Base-by-base conservation (phyloP, 2,329 filamentous ascomycete species). In the Plenodomus biglobosus region DNA sequence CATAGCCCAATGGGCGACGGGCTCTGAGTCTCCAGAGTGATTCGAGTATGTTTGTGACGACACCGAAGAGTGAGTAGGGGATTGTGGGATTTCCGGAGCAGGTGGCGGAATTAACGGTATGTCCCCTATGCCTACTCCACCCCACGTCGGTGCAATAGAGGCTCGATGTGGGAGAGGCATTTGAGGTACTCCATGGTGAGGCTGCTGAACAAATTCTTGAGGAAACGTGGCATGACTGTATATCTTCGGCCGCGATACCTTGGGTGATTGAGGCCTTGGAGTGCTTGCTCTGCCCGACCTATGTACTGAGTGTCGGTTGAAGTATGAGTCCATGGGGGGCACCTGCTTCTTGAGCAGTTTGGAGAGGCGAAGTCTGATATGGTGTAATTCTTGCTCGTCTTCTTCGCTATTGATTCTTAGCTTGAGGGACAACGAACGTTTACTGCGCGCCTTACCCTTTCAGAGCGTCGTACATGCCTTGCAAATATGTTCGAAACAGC, bases 401-500 rank as follows among this genome's bases (percentile, higher is more conserved):
- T 62, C 56, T 18, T 65, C 58, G 22, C 68, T 72, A 39, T 20
- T 22, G 8, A 16, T 30, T n/a, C 49, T 66, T 44, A 67, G 60
- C 40, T 15, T 24, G 22, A 32, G 5, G 10, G 22, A 6, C 27
- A 32, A 11, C 27, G 15, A 3, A 8, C 27, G 27, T 3, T 32
- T 32, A 11, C 3, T 15, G 13, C 15, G 36, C 32, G 17, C 56
- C 73, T 61, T 71, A 81, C 80, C 73, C 74, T 66, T 71, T 74
- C 49, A 80, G 56, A 42, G 74, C 64, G 52, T 75, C 66, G 45
- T 62, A 50, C 71, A 64, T 67, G 52, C 56, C 79, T 40, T 75
- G 68, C 35, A 83, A 59, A 57, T 81, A 80, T 7, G 70, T 66
- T 42, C 75, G 74, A 61, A 81, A 83, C 51, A 75, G 72, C 24